These are phyloP conservation scores for Scedosporium aurantiacum DNA, from an alignment of 2,329 filamentous ascomycete genomes.

Conservation along the genomic window DNA sequence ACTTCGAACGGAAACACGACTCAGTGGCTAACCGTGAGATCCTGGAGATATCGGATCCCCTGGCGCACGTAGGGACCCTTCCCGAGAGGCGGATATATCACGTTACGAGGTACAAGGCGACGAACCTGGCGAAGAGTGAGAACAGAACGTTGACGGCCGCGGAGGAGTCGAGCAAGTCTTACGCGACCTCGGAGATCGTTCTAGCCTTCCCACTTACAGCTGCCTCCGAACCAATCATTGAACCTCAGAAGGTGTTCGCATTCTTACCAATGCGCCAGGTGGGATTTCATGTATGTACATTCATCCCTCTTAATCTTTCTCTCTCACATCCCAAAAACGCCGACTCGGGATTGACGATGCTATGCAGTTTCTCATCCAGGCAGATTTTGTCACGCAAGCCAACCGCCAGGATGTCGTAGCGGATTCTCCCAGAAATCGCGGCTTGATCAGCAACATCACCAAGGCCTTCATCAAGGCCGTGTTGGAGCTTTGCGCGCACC, in stretches of 20 bases:
- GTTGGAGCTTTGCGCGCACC: constrained; percentile 25
- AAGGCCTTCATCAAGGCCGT: constrained; percentile 27
- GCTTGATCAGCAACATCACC: constrained; percentile 23
- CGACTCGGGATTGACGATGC: background rate
- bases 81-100: constrained; percentile 16
- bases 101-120: constrained; percentile 17
- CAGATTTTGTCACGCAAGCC: constrained; percentile 36
- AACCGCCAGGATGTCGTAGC: constrained; percentile 29
- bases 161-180: constrained; percentile 14
- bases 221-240: constrained; percentile 20
- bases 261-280: constrained; percentile 32
- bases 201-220: constrained; percentile 33
- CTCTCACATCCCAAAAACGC: background rate
- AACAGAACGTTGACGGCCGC: constrained; percentile 20
- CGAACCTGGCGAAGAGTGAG: constrained; percentile 21
- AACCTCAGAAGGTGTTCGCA: constrained; percentile 30
- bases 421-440: constrained; percentile 25
- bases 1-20: background rate
- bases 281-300: constrained; percentile 28
- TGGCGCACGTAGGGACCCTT: background rate
- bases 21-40: background rate
- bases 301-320: background rate
- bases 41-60: background rate
- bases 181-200: constrained; percentile 23
- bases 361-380: constrained; percentile 33